Evolutionary conservation across 1,284 basidiomycete genomes (phyloP).

Genomic region (Rhizoctonia solani): DNA sequence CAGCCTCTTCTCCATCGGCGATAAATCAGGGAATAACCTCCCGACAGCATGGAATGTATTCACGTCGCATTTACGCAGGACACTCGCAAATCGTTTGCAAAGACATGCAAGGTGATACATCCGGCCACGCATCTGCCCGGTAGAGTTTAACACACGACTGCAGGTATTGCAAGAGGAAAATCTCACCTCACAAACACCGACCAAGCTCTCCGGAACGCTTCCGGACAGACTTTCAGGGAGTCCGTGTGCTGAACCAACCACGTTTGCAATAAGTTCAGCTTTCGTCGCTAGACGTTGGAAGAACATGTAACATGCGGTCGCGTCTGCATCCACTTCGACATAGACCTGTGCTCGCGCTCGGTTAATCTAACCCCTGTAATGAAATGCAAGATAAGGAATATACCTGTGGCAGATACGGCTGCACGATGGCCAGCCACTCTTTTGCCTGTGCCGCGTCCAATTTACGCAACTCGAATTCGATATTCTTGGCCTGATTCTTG

Average conservation of each 20-base stretch:
- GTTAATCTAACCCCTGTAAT: background rate
- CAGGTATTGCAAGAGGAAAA: background rate
- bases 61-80: slow-evolving; percentile 76
- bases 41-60: slow-evolving; percentile 85
- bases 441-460: slow-evolving; percentile 81
- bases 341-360: slow-evolving; percentile 58
- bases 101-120: slow-evolving; percentile 77
- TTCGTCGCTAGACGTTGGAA: slow-evolving; percentile 87
- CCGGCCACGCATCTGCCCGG: slow-evolving; percentile 73
- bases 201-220: slow-evolving; percentile 75
- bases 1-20: slow-evolving; percentile 85
- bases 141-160: background rate
- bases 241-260: slow-evolving; percentile 79
- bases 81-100: slow-evolving; percentile 84
- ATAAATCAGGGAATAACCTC: slow-evolving; percentile 80
- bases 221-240: slow-evolving; percentile 82
- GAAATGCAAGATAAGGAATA: background rate
- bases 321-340: slow-evolving; percentile 82
- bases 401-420: slow-evolving; percentile 59
- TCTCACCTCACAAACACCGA: slow-evolving; percentile 86
- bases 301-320: slow-evolving; percentile 86
- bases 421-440: slow-evolving; percentile 66
- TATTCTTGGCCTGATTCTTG: slow-evolving; percentile 85
- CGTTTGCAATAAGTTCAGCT: slow-evolving; percentile 78
- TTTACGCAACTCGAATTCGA: slow-evolving; percentile 84